Conservation (phyloP, 2,329 filamentous ascomycete genomes). For the Alternaria brassicicola region DNA sequence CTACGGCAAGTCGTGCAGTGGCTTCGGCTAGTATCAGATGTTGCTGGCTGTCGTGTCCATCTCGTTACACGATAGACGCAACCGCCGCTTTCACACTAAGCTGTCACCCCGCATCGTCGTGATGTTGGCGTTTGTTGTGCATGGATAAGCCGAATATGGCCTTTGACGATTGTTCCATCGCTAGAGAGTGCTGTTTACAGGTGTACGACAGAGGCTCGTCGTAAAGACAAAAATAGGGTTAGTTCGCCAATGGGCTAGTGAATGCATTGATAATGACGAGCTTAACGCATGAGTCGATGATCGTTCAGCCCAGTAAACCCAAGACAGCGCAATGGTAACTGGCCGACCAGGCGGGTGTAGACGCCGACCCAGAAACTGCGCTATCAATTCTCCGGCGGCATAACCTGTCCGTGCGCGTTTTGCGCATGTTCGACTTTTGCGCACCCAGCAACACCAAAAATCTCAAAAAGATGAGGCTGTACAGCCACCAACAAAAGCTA, state of each 20-base stretch:
- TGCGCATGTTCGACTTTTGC: too few species aligned
- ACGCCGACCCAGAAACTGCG: not conserved
- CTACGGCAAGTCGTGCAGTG: not conserved
- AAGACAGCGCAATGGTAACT: not conserved
- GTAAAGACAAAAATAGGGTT: not conserved
- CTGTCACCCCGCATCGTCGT: not conserved
- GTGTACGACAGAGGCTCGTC: not conserved
- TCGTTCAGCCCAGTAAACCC: not conserved
- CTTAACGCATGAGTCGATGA: not conserved
- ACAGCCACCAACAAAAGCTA: too few species aligned
- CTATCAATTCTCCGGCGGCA: not conserved
- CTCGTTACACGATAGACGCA: not conserved
- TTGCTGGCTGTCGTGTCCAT: constrained; percentile 3
- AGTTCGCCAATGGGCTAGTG: not conserved
- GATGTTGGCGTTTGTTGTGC: not conserved
- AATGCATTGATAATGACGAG: not conserved
- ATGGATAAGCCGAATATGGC: not conserved
- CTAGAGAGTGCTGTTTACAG: not conserved
- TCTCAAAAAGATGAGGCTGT: too few species aligned
- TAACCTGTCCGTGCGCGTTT: too few species aligned
- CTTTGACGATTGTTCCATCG: not conserved
- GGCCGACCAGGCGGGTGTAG: not conserved
- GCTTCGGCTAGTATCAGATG: not conserved
- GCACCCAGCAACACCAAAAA: too few species aligned
- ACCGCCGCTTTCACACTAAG: not conserved